phyloP scores from a whole-genome alignment of 1,284 basidiomycete species.

The Moniliophthora roreri region DNA sequence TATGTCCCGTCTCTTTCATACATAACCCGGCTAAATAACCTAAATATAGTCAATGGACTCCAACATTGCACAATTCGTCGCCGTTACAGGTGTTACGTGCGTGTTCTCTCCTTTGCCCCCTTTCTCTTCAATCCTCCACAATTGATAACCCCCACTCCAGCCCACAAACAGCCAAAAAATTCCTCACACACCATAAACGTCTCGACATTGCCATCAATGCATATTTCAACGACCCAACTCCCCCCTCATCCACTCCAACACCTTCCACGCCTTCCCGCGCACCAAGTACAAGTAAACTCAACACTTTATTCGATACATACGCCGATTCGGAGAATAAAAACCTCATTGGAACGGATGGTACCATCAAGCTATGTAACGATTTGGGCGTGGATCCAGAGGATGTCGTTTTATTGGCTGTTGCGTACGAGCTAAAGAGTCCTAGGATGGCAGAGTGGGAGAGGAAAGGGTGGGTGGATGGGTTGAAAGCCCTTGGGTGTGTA shows the following conservation, averaged over 20 bases:
- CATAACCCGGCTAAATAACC: too few species aligned
- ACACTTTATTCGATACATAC: constrained; percentile 73
- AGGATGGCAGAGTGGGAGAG: constrained; percentile 75
- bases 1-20: too few species aligned
- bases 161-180: constrained; percentile 65
- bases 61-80: constrained; percentile 58
- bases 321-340: constrained; percentile 65
- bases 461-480: constrained; percentile 80
- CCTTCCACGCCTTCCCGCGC: neutral
- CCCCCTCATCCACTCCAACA: constrained; percentile 20
- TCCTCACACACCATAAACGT: constrained; percentile 69
- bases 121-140: constrained; percentile 5
- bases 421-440: constrained; percentile 75
- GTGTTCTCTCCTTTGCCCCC: constrained; percentile 28
- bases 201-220: constrained; percentile 78
- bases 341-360: constrained; percentile 72
- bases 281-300: constrained; percentile 43
- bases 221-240: constrained; percentile 59
- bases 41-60: too few species aligned
- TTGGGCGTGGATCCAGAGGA: constrained; percentile 72
- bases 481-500: constrained; percentile 66
- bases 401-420: constrained; percentile 74
- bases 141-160: constrained; percentile 26
- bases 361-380: constrained; percentile 71
- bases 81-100: constrained; percentile 69